Evolutionary conservation across 2,329 filamentous ascomycete genomes (phyloP), one percentile per base, ranked within the genome.

Genomic region (Xylaria digitata): DNA sequence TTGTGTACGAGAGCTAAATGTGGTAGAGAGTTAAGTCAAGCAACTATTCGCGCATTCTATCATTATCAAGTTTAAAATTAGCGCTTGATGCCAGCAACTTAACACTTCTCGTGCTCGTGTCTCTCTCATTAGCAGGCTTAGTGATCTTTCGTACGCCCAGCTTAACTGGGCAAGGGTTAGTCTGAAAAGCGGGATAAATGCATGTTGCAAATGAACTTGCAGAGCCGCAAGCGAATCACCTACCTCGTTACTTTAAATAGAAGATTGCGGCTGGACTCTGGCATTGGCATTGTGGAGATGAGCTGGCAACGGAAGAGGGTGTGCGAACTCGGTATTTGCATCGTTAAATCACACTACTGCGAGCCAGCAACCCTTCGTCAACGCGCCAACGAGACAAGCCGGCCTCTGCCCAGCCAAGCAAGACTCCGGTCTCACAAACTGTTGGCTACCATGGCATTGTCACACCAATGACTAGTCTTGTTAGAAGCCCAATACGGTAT

Each of bases 181-280:
- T 32, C 13, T 19, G 40, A 50, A 59, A 63, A 59, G 54, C 42
- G 54, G 48, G 37, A 55, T 13, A 42, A 26, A 40, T 40, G 61
- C 43, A 50, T 46, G 52, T 58, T 43, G 30, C n/a, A 45, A 55
- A 57, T 66, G 54, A 63, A 23, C 32, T 43, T 48, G 48, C 42
- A 49, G 53, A 63, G 60, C 48, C 42, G 50, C 55, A 63, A 43
- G 54, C 65, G 61, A 67, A 64, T 67, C 65, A 67, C 6, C 23
- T 66, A 6, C 50, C 50, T 26, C 9, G 50, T 52, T 52, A 52
- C 61, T 61, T 57, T 64, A 67, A 64, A 64, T 67, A 64, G 61
- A 46, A 61, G 26, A 42, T 59, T 37, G 9, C 52, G 37, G 42
- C 40, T 46, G 54, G 54, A 43, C 26, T 40, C 30, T 56, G 46